Base-by-base conservation (phyloP, 2,329 filamentous ascomycete species). In the Paradendryphiella salina region DNA sequence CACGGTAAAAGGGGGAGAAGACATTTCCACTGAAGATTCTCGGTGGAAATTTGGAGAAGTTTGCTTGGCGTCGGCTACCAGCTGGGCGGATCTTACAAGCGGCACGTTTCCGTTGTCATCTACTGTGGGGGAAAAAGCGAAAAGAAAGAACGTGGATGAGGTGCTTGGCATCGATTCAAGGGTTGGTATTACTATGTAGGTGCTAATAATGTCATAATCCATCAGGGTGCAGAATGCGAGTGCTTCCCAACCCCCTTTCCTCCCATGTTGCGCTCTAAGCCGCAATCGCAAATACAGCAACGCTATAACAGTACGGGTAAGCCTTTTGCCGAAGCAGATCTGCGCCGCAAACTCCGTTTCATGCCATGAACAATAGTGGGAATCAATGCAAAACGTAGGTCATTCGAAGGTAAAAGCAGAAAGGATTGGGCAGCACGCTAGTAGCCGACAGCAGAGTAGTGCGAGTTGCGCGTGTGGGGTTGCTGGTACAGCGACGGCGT, bases 401-500 rank as follows among this genome's bases (percentile, higher is more conserved):
- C 50, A 13, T 34, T 48, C 10, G 17, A 15, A 10, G 33, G 35
- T 34, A 34, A 49, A 37, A 42, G n/a, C 28, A 46, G n/a, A 48
- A 38, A 14, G 11, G 37, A 46, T 5, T 5, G 15, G 10, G 9
- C n/a, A 5, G 20, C 14, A 17, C 35, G 36, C 18, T 61, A 73
- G n/a, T 71, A 64, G 8, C 67, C 69, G 3, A 67, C 57, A 11
- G 62, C 64, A 13, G 69, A 72, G 50, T 73, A 72, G 48, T 73
- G 70, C 28, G 69, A 72, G 23, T 65, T 63, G 34, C 66, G 70
- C 3, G 46, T 54, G 51, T 69, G 64, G 5, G 62, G 66, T 43
- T 67, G 67, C 37, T 71, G 70, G 58, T 77, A 78, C 31, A 75
- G 54, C 42, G 75, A 76, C 56, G 77, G 80, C 2, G 81, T 76